Evolutionary conservation across 208 protist genomes (phyloP), one percentile per base, ranked within the genome.

Genomic region (Leptomonas pyrrhocoris): DNA sequence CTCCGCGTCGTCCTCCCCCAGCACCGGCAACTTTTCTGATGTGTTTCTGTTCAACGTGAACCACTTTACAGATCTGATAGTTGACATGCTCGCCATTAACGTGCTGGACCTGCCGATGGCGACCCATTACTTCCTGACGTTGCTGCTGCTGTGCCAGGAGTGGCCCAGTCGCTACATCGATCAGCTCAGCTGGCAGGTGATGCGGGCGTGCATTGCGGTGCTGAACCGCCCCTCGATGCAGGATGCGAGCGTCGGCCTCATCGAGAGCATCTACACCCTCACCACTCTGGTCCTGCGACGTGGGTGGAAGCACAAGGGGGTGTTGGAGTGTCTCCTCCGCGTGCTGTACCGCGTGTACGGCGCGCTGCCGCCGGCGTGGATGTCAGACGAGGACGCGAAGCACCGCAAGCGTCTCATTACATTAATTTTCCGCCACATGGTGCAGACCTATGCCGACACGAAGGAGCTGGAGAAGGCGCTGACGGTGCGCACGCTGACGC

Each of bases 31-130:
- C 9, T 57, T 70, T 25, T 72, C 69, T 1, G 88, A 93, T 42
- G 81, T 92, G 6, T 90, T 95, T 40, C 68, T 91, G 45, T 93
- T 86, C 68, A 95, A 95, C 74, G 67, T 94, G 13, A 87, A 77
- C 36, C 81, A 81, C 58, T 93, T 95, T 49, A 91, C 86, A 9
- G 83, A 89, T 58, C 61, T 95, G 12, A 72, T 95, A 11, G 83
- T 92, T 36, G 87, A 95, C 70, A 79, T 95, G 78, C 57, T 95
- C 3, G 88, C 88, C 23, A 90, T 92, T 68, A 86, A 90, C 68
- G 82, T 93, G n/a, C 80, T 95, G 50, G 80, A 89, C n/a, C 72
- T 95, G 13, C 71, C 77, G 15, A 80, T 71, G 45, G 71, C 83
- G 21, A 81, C 66, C 15, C 68, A 81, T 43, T 95, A 87, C 59